Evolutionary conservation across 2,329 filamentous ascomycete genomes (phyloP).

Genomic region (Aspergillus sp.): DNA sequence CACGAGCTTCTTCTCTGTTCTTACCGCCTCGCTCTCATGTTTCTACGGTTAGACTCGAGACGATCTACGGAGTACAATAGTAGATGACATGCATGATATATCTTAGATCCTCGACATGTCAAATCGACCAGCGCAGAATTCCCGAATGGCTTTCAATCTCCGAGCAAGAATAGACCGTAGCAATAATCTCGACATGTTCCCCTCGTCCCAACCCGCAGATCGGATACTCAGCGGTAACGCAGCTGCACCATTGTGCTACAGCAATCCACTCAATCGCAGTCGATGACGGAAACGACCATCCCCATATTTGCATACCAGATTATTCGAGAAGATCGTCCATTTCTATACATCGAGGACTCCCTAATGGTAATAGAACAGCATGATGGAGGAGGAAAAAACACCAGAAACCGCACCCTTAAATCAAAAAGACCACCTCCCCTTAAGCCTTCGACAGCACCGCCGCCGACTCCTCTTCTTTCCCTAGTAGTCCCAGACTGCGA

Average conservation of each 20-base stretch:
- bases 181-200: too few relatives aligned
- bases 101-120: too few relatives aligned
- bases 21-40: too few relatives aligned
- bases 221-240: too few relatives aligned
- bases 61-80: too few relatives aligned
- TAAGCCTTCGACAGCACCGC: constrained; percentile 44
- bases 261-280: not conserved
- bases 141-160: too few relatives aligned
- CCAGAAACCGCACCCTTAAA: constrained; percentile 19
- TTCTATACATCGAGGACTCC: constrained; percentile 35
- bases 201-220: too few relatives aligned
- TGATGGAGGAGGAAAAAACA: constrained; percentile 25
- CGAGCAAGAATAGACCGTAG: too few relatives aligned
- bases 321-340: constrained; percentile 14
- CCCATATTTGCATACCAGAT: not conserved
- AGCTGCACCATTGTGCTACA: not conserved
- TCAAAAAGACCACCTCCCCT: constrained; percentile 15
- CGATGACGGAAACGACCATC: not conserved
- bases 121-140: too few relatives aligned
- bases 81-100: too few relatives aligned
- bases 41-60: too few relatives aligned
- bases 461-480: constrained; percentile 77
- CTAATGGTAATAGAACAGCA: constrained; percentile 24
- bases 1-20: too few relatives aligned
- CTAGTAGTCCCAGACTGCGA: constrained; percentile 77